Base-by-base conservation (phyloP, 2,329 filamentous ascomycete genomes). In the Calonectria henricotiae region DNA sequence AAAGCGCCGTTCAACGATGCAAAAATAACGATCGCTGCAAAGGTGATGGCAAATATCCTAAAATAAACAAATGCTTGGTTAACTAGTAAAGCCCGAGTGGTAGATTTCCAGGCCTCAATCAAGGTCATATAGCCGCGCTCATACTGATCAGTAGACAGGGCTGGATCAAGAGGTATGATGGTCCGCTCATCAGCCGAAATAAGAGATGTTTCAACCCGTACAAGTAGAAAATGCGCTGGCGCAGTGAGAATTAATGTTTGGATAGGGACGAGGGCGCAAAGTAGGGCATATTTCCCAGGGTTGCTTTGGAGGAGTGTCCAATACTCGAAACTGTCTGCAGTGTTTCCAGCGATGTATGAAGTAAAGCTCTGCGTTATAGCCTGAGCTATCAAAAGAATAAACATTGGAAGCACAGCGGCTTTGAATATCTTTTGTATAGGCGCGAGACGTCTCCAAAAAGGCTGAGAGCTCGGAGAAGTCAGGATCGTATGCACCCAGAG, bases 261-360 rank as follows among this genome's bases (percentile, higher is more conserved):
- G 9, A 23, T 1, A 23, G 20, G n/a, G 23, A 4, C 8, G 9
- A 12, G 1, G n/a, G 2, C 5, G 23, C 3, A 30, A 30, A 30
- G 27, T 9, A 46, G n/a, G 8, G 11, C 20, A 4, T 5, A 12
- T 46, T 23, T 46, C 43, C 8, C 1, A 11, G 43, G n/a, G n/a
- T 23, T 4, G 12, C 2, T 23, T 9, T 23, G 43, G 4, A 2
- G 7, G 2, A 20, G n/a, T 1, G 2, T 1, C 2, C 20, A 23
- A 46, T 23, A 8, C 17, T 17, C 11, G n/a, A 11, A 23, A 12
- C 12, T 8, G 12, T 23, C 43, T 4, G 13, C 7, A 2, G 39
- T 4, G 17, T 41, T 4, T 1, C 43, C 43, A 12, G 43, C 5
- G n/a, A 46, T 2, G n/a, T 46, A 46, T 11, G 43, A 46, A 23